Percentiles rank a stretch among this genome's conserved stretches.
phyloP scores from a whole-genome alignment of 176 grass and related monocot species.

The Oryza meridionalis region DNA sequence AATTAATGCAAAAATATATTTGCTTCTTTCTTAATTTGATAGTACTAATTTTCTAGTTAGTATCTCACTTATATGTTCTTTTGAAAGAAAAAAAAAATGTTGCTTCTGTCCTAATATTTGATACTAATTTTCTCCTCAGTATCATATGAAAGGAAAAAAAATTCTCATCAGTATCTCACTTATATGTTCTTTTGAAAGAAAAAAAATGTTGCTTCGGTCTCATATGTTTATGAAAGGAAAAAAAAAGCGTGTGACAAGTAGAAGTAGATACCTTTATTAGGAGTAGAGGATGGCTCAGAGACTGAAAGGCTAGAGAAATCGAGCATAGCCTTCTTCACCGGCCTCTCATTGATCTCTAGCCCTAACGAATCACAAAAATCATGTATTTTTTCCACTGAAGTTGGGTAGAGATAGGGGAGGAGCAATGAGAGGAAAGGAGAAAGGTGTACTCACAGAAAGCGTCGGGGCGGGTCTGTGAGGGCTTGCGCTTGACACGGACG shows the following conservation, averaged over 20 bases:
- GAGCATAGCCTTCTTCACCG: conserved; percentile 65
- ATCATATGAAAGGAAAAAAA: background rate
- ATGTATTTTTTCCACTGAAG: too few species aligned
- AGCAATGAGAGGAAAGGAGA: background rate
- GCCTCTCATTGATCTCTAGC: conserved; percentile 89
- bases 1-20: background rate
- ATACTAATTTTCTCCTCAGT: background rate
- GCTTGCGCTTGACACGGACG: conserved; percentile 86
- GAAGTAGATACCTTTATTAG: conserved; percentile 43
- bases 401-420: background rate
- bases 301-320: conserved; percentile 64
- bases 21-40: background rate
- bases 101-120: background rate
- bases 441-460: conserved; percentile 70
- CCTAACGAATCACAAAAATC: conserved; percentile 39
- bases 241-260: background rate
- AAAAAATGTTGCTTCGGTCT: too few species aligned
- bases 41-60: background rate
- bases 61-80: background rate
- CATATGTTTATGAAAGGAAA: background rate
- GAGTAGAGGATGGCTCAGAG: too few species aligned
- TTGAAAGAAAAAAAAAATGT: background rate
- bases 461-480: conserved; percentile 59
- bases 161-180: too few species aligned
- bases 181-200: too few species aligned